Evolutionary conservation across 1,284 basidiomycete species (phyloP).

Genomic region (Mrakiaceae sp.): DNA sequence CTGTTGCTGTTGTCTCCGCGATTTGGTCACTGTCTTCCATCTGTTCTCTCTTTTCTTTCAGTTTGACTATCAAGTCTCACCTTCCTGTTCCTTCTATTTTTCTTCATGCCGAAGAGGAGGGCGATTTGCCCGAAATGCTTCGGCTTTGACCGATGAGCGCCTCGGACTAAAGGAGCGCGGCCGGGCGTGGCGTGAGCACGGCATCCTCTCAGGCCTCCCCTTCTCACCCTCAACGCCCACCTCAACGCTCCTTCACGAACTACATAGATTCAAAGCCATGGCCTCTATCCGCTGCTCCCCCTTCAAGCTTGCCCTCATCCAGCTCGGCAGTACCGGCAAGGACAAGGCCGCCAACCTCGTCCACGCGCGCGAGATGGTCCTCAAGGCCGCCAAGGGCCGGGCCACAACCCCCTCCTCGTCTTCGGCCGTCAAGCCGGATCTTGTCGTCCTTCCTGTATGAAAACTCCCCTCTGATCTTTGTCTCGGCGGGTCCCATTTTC

Average conservation of each 20-base stretch:
- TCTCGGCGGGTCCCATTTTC: background rate
- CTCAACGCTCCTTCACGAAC: background rate
- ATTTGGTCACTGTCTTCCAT: background rate
- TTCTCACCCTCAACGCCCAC: background rate
- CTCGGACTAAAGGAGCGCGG: too few relatives aligned
- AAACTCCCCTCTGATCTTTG: background rate
- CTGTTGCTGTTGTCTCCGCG: too few relatives aligned
- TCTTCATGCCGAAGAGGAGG: too few relatives aligned
- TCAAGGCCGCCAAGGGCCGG: slow-evolving; percentile 48
- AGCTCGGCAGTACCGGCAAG: slow-evolving; percentile 48
- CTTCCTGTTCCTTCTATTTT: too few relatives aligned
- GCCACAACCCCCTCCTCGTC: slow-evolving; percentile 15
- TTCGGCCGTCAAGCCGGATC: slow-evolving; percentile 43
- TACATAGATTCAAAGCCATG: background rate
- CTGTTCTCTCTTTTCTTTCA: background rate
- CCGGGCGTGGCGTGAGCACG: too few relatives aligned
- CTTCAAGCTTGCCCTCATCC: slow-evolving; percentile 58
- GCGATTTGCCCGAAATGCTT: too few relatives aligned
- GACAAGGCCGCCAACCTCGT: slow-evolving; percentile 64
- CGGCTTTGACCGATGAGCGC: too few relatives aligned
- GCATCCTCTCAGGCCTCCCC: background rate
- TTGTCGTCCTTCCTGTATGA: slow-evolving; percentile 74
- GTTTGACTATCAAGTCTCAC: too few relatives aligned
- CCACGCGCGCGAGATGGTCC: slow-evolving; percentile 67
- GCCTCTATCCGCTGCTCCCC: slow-evolving; percentile 13